Base-by-base conservation (phyloP, 139 green algal genomes). In the Diplosphaera chodatii region DNA sequence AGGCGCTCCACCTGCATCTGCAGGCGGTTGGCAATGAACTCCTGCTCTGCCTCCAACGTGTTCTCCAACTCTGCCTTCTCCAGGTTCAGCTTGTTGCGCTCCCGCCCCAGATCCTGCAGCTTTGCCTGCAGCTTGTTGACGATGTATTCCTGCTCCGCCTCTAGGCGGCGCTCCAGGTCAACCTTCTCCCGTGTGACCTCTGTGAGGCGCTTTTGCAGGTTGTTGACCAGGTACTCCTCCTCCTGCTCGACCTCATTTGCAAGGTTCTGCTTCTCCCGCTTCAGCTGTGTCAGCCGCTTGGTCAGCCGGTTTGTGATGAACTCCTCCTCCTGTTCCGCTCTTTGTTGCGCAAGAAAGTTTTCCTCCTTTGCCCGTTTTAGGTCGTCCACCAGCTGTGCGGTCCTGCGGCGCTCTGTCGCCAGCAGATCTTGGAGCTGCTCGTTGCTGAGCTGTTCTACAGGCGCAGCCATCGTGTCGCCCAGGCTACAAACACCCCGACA, bases 191-290 rank as follows among this genome's bases (percentile, higher is more conserved):
- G 66, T 30, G 77, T 76, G 37, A 90, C 69, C 80, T 90, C 84
- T 16, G 86, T 72, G 21, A 94, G 77, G 32, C 83, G 75, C 67
- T 90, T 91, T 40, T 93, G 87, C 32, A 95, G 77, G 4, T 82
- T 92, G 84, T 94, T 93, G 3, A 87, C 82, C 32, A 95, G 74
- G 68, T 92, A 93, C 73, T 92, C 85, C 69, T 94, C 88, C 68
- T 92, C 88, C 55, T 87, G 79, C 67, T 92, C 87, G 0, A 93
- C 82, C 82, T 91, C 83, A 41, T 74, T 88, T 20, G 85, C 83
- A 25, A 94, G 75, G 4, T 67, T 65, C 63, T 87, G 79, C 73
- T 92, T 93, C 68, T 93, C 89, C 48, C 76, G 74, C 66, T 93
- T 91, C 27, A 95, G 77, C 66, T 91, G 79, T 48, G 87, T 85